Evolutionary conservation across 495 filamentous ascomycete species (phyloP).

Genomic region (Annulohypoxylon bovei): DNA sequence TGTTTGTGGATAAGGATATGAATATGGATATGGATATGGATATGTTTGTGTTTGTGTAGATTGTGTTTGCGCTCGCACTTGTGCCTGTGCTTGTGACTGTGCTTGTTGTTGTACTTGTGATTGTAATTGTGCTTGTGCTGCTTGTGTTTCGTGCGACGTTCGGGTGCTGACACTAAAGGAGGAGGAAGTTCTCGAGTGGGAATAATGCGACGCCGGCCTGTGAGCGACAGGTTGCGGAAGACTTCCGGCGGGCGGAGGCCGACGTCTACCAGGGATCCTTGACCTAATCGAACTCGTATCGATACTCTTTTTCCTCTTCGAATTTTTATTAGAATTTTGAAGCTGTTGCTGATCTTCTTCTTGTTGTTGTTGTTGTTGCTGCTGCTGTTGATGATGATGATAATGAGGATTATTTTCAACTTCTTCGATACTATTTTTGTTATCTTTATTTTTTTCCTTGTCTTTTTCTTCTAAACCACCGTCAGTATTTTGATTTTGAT

Average conservation of each 20-base stretch:
- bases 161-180: conserved; percentile 37
- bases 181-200: conserved; percentile 36
- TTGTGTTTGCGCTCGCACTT: conserved; percentile 5
- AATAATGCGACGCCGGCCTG: conserved; percentile 37
- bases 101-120: background rate
- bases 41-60: background rate
- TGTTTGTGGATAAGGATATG: background rate
- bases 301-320: conserved; percentile 52
- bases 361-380: background rate
- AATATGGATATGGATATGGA: background rate
- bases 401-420: conserved; percentile 1
- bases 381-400: conserved; percentile 11
- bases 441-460: conserved; percentile 2
- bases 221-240: conserved; percentile 32
- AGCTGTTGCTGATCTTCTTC: conserved; percentile 7
- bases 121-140: conserved; percentile 1
- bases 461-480: background rate
- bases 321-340: conserved; percentile 30
- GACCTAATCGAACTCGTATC: conserved; percentile 40
- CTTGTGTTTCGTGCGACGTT: conserved; percentile 40
- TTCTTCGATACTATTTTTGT: conserved; percentile 12
- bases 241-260: conserved; percentile 39
- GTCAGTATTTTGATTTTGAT: background rate
- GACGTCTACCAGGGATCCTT: conserved; percentile 46
- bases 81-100: conserved; percentile 14